Base-by-base conservation (phyloP, 768 basidiomycete species). In the Serendipita sp. region DNA sequence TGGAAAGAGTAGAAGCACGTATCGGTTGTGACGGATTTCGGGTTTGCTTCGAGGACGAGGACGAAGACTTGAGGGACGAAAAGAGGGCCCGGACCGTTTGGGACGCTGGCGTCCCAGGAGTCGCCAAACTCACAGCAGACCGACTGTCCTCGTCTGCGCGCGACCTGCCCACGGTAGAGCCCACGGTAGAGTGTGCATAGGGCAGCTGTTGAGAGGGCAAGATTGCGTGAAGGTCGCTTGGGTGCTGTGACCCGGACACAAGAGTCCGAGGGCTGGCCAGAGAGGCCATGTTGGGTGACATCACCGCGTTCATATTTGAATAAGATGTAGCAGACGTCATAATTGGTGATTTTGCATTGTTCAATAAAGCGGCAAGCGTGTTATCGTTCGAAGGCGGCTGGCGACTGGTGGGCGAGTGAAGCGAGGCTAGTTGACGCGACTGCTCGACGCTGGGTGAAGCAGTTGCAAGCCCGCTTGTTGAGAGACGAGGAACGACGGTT, bases 301-400 rank as follows among this genome's bases (percentile, higher is more conserved):
- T 60, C 55, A 60, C 55, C 34, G 55, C 23, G 10, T n/a, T 37
- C 55, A 60, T 29, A 33, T n/a, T 37, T n/a, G 55, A 60, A 33
- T 60, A 37, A 60, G 55, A n/a, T 23, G 55, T 10, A 27, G 10
- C 55, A 60, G 55, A 60, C 55, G 55, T 60, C 55, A 60, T 60
- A 36, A 37, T n/a, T 3, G 55, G 55, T 5, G 55, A 27, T 29
- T 60, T 60, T 23, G 36, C 18, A 60, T 37, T 29, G 16, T 31
- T 33, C 55, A 23, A 60, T 36, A 34, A n/a, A n/a, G 55, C 40
- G 40, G 40, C 48, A 31, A 31, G 55, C n/a, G 34, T 37, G 55
- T 36, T 60, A 27, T 60, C 55, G 36, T n/a, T 34, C 4, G 55
- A 27, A 31, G 27, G 13, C 13, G 40, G 27, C 55, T 60, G 55